These are phyloP conservation scores for Phytophthora hybrid DNA, from an alignment of 352 stramenopile species.

Conservation along the genomic window DNA sequence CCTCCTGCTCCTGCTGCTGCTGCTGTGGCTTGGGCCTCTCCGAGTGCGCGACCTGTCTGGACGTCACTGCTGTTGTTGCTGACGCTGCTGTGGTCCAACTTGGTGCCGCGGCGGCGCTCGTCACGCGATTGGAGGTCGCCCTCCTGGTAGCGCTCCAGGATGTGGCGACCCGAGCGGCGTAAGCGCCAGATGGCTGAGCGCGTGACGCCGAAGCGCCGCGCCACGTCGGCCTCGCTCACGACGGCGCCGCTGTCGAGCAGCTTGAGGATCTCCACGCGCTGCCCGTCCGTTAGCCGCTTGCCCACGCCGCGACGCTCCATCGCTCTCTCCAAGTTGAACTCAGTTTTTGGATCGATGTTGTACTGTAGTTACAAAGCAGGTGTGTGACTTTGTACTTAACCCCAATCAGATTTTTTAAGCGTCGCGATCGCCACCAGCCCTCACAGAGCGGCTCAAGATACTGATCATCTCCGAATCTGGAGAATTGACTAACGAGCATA, in stretches of 20 bases:
- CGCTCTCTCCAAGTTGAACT: too few relatives aligned
- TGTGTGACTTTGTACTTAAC: too few relatives aligned
- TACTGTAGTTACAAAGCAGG: too few relatives aligned
- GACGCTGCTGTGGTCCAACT: slow-evolving; percentile 19
- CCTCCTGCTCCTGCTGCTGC: background rate
- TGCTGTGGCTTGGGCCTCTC: background rate
- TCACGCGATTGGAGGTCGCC: slow-evolving; percentile 51
- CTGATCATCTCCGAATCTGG: too few relatives aligned
- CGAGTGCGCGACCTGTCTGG: background rate
- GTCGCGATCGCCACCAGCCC: too few relatives aligned
- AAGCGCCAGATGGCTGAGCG: slow-evolving; percentile 57
- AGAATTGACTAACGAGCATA: too few relatives aligned
- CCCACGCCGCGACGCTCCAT: slow-evolving; percentile 53
- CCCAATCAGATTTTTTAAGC: too few relatives aligned
- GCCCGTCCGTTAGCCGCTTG: slow-evolving; percentile 56
- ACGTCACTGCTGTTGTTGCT: background rate
- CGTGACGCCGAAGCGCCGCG: slow-evolving; percentile 56
- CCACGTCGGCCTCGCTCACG: slow-evolving; percentile 52
- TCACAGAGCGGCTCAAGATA: too few relatives aligned
- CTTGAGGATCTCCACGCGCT: slow-evolving; percentile 67
- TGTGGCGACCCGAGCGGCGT: slow-evolving; percentile 42
- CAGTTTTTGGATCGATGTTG: too few relatives aligned
- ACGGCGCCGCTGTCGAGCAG: slow-evolving; percentile 49
- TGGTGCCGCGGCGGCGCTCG: slow-evolving; percentile 43
- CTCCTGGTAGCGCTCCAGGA: slow-evolving; percentile 58